These are phyloP conservation scores for Diplodia intermedia DNA, from an alignment of 2,329 filamentous ascomycete genomes.

Conservation along the genomic window DNA sequence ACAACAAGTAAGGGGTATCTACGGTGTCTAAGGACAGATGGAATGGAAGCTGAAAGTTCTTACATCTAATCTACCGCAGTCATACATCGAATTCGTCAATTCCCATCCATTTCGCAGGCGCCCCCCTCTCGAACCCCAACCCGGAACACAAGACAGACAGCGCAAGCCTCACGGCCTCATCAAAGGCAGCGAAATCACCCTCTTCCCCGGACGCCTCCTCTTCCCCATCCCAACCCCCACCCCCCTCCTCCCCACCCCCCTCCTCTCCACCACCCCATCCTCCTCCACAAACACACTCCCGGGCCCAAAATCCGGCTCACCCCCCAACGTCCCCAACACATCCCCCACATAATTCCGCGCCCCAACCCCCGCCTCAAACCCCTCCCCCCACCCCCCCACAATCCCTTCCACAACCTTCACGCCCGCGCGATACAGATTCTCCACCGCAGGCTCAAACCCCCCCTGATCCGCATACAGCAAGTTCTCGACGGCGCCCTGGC, in stretches of 20 bases:
- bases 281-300: constrained; percentile 49
- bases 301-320: constrained; percentile 69
- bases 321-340: constrained; percentile 72
- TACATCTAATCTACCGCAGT: neutral
- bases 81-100: neutral
- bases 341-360: constrained; percentile 72
- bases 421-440: constrained; percentile 71
- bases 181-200: neutral
- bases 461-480: constrained; percentile 67
- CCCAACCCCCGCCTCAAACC: constrained; percentile 62
- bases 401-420: constrained; percentile 70
- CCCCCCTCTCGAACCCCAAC: too few species aligned
- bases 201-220: constrained; percentile 8
- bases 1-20: too few species aligned
- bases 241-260: constrained; percentile 24
- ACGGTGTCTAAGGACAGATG: too few species aligned
- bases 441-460: constrained; percentile 66
- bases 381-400: constrained; percentile 63
- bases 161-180: neutral
- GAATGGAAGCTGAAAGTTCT: too few species aligned
- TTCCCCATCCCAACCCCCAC: neutral
- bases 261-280: constrained; percentile 23
- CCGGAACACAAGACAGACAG: neutral
- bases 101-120: neutral
- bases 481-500: constrained; percentile 63